A percentile compares a stretch with the other conserved stretches of the same genome.
Conservation (phyloP, 306 rosid species). For the Ochetophila trinervis region DNA sequence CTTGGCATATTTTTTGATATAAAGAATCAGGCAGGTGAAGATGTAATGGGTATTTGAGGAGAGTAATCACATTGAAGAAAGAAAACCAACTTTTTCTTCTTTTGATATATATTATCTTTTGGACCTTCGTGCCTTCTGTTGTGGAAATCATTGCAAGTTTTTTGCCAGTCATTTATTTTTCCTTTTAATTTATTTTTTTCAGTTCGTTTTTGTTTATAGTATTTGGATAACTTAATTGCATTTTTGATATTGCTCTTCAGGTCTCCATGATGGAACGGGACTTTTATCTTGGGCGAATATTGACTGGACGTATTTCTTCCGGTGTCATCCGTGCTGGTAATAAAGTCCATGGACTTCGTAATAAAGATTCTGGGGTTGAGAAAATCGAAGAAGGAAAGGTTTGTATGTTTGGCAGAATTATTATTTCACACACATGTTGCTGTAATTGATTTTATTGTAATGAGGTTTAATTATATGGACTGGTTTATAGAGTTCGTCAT, state of each 20-base stretch:
- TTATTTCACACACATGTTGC: conserved; percentile 5
- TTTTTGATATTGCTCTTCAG: conserved; percentile 57
- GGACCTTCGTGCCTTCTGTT: too few relatives aligned
- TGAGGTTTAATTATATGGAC: not conserved
- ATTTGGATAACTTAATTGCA: conserved; percentile 33
- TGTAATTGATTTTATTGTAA: conserved; percentile 1
- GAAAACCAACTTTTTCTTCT: too few relatives aligned
- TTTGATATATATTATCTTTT: conserved; percentile 6
- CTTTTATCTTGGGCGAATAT: conserved; percentile 86
- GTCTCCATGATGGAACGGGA: conserved; percentile 98
- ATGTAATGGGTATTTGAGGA: too few relatives aligned
- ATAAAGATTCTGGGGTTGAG: conserved; percentile 66
- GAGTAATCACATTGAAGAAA: not conserved
- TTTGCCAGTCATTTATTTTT: too few relatives aligned
- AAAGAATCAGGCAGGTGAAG: too few relatives aligned
- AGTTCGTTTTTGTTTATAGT: not conserved
- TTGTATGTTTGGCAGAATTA: conserved; percentile 24
- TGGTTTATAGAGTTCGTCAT: not conserved
- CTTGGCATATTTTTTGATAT: not conserved
- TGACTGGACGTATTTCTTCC: conserved; percentile 82
- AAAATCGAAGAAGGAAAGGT: conserved; percentile 99
- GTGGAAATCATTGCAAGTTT: too few relatives aligned
- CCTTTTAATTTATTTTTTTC: conserved; percentile 11
- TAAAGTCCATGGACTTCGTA: conserved; percentile 77
- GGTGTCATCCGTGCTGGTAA: conserved; percentile 86